A percentile compares a stretch with the other conserved stretches of the same genome.
These are phyloP conservation scores for Kuraishia floccosa DNA, from an alignment of 805 yeast species.

Conservation along the genomic window DNA sequence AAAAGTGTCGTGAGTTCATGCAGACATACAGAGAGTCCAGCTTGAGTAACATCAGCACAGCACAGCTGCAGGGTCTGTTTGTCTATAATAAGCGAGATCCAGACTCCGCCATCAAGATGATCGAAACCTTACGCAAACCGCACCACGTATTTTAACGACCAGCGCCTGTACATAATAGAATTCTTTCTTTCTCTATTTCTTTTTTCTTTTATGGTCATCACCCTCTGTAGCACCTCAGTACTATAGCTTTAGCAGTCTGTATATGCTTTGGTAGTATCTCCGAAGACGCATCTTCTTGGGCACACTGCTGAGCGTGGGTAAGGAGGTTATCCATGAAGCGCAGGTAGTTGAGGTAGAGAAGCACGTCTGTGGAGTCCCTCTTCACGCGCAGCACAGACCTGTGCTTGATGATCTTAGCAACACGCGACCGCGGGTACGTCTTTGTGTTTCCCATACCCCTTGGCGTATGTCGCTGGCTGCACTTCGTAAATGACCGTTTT, in stretches of 20 bases:
- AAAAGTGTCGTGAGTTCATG: slow-evolving; percentile 40
- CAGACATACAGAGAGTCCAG: slow-evolving; percentile 32
- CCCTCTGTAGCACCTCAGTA: slow-evolving; percentile 26
- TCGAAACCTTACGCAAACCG: slow-evolving; percentile 27
- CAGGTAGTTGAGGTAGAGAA: slow-evolving; percentile 35
- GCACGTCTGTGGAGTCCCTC: slow-evolving; percentile 25
- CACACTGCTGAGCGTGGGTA: slow-evolving; percentile 23
- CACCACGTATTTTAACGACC: slow-evolving; percentile 3
- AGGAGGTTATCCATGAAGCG: slow-evolving; percentile 31
- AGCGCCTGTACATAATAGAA: background rate
- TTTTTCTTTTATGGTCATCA: no score
- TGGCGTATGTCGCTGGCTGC: no score
- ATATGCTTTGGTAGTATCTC: slow-evolving; percentile 31
- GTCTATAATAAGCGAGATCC: slow-evolving; percentile 87
- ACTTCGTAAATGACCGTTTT: no score
- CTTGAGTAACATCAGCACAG: slow-evolving; percentile 63
- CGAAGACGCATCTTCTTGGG: slow-evolving; percentile 27
- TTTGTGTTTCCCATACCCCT: no score
- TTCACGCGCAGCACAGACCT: slow-evolving; percentile 13
- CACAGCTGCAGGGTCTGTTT: slow-evolving; percentile 91
- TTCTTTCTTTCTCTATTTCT: no score
- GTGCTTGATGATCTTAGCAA: slow-evolving; percentile 12
- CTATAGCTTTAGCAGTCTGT: slow-evolving; percentile 18
- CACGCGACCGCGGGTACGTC: slow-evolving; percentile 5
- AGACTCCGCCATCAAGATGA: slow-evolving; percentile 57